Percentiles rank a stretch among this genome's conserved stretches.
phyloP scores from a whole-genome alignment of 495 filamentous ascomycete species.

The Aspergillus kassunensis region DNA sequence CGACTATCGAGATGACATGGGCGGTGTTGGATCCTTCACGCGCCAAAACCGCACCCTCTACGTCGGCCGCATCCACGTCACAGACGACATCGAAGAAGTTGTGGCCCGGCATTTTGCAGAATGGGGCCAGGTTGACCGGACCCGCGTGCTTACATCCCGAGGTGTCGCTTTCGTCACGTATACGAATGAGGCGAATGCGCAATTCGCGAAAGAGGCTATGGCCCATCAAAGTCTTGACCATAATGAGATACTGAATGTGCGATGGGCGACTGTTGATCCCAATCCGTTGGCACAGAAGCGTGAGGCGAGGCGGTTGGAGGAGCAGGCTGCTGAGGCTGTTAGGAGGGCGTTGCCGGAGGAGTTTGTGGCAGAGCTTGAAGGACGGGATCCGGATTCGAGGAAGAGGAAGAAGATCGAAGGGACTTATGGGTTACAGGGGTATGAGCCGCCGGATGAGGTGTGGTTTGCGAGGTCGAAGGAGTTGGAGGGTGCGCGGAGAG shows the following conservation, averaged over 20 bases:
- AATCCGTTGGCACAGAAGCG: constrained; percentile 94
- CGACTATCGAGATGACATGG: constrained; percentile 95
- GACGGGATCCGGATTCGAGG: constrained; percentile 75
- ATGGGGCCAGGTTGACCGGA: constrained; percentile 88
- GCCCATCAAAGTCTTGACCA: constrained; percentile 82
- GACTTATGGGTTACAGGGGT: constrained; percentile 82
- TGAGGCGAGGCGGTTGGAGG: constrained; percentile 84
- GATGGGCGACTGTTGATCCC: constrained; percentile 95
- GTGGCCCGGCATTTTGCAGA: constrained; percentile 89
- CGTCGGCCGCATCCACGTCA: constrained; percentile 87
- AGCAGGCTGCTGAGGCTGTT: constrained; percentile 97
- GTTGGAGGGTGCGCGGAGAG: constrained; percentile 44
- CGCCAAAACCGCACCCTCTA: constrained; percentile 92
- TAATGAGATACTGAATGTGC: constrained; percentile 87
- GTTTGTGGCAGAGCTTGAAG: constrained; percentile 92
- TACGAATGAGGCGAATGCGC: constrained; percentile 75
- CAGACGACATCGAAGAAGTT: constrained; percentile 97
- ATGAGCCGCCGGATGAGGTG: constrained; percentile 91
- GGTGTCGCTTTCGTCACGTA: constrained; percentile 94
- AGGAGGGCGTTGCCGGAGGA: constrained; percentile 83
- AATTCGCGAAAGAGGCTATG: constrained; percentile 93
- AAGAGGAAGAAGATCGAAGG: constrained; percentile 90
- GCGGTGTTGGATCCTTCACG: constrained; percentile 86
- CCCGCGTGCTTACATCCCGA: constrained; percentile 81
- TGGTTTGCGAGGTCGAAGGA: constrained; percentile 70